Conservation (phyloP, 805 yeast genomes). For the Saccharomyces jurei region DNA sequence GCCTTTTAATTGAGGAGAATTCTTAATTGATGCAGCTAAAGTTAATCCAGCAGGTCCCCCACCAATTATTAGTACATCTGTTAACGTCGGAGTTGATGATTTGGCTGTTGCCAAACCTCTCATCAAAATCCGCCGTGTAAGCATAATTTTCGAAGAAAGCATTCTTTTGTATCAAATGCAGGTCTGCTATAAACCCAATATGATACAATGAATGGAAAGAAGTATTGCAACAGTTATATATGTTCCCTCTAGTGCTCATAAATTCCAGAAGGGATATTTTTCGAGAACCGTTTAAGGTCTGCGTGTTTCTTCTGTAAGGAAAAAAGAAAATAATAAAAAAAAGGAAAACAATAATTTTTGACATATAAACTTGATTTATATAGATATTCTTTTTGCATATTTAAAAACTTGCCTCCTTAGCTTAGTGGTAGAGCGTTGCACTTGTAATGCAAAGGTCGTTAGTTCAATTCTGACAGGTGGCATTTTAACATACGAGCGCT, state of each 20-base stretch:
- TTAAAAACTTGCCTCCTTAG: constrained; percentile 64
- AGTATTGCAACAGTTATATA: background rate
- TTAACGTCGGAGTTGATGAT: constrained; percentile 19
- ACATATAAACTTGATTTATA: too few species aligned
- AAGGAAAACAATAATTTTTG: too few species aligned
- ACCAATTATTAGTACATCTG: constrained; percentile 83
- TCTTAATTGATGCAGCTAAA: constrained; percentile 70
- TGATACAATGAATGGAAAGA: background rate
- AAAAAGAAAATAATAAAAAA: background rate
- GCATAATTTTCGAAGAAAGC: background rate
- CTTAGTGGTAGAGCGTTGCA: constrained; percentile 99
- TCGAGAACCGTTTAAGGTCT: background rate
- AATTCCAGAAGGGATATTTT: background rate
- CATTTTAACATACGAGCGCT: too few species aligned
- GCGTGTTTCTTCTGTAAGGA: background rate
- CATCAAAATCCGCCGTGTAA: background rate
- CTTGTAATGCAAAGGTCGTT: constrained; percentile 98
- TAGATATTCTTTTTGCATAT: too few species aligned
- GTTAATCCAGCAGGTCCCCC: constrained; percentile 97
- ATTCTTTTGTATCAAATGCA: background rate
- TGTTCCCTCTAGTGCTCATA: background rate
- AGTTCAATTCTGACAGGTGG: constrained; percentile 87
- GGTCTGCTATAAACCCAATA: background rate
- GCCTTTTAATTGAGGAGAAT: constrained; percentile 51
- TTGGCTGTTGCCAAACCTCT: constrained; percentile 13